These are phyloP conservation scores for Salix viminalis DNA, from an alignment of 345 rosid species.

Conservation along the genomic window DNA sequence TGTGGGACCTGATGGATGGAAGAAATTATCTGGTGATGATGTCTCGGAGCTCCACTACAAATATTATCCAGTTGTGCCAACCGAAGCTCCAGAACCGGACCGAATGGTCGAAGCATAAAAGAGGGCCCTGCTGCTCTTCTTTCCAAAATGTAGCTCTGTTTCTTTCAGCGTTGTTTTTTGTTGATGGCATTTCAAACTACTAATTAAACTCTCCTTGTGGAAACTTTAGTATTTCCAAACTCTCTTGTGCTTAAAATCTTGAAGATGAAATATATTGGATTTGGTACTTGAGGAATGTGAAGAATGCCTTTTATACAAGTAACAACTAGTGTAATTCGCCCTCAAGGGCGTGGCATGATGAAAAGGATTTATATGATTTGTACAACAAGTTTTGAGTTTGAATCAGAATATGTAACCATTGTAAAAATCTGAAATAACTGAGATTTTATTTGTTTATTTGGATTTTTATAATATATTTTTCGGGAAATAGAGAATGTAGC, in stretches of 20 bases:
- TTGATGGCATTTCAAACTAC: slow-evolving; percentile 6
- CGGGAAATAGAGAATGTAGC: too few species aligned
- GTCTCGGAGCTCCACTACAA: slow-evolving; percentile 91
- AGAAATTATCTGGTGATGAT: slow-evolving; percentile 91
- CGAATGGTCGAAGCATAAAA: slow-evolving; percentile 61
- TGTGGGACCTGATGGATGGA: slow-evolving; percentile 96
- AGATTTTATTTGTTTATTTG: too few species aligned
- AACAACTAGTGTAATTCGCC: background rate
- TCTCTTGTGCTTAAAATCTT: background rate
- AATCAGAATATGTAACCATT: accelerated
- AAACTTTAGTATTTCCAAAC: background rate
- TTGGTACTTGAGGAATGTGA: background rate
- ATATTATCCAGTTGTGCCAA: slow-evolving; percentile 65
- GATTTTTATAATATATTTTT: too few species aligned
- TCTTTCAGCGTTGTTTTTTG: background rate
- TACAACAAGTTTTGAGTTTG: too few species aligned
- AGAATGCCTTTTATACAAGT: background rate
- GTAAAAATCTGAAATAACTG: too few species aligned
- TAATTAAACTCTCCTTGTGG: background rate
- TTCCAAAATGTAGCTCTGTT: slow-evolving; percentile 9
- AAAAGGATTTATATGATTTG: too few species aligned
- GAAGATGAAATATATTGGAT: background rate
- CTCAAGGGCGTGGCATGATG: too few species aligned
- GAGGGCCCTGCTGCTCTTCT: background rate
- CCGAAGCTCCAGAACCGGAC: slow-evolving; percentile 61